phyloP scores from a whole-genome alignment of 208 protist genomes.

The Trichomonas gallinae region DNA sequence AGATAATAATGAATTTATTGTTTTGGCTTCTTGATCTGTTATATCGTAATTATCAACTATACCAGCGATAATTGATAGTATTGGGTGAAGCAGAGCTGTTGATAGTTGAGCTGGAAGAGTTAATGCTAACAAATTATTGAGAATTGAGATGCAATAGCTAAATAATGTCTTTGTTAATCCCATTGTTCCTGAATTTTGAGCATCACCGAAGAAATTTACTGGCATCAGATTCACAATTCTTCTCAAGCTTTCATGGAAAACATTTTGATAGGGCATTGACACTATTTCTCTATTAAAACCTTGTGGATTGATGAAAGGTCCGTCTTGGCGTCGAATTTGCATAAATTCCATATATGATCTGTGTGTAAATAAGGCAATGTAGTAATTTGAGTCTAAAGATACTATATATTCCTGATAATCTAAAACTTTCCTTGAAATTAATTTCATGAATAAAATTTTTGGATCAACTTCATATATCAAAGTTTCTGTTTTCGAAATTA shows the following conservation, averaged over 20 bases:
- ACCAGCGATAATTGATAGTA: background rate
- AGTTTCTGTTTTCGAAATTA: background rate
- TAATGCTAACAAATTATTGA: background rate
- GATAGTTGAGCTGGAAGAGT: background rate
- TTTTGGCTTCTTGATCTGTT: background rate
- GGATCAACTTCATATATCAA: background rate
- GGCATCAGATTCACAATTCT: background rate
- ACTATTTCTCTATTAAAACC: background rate
- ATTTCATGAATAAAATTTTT: background rate
- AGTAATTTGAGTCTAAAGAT: background rate
- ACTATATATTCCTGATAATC: background rate
- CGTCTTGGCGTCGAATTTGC: background rate
- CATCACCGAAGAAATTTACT: background rate
- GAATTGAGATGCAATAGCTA: background rate
- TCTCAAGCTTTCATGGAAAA: background rate
- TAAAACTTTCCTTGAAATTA: background rate
- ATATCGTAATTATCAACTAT: background rate
- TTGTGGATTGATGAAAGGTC: background rate
- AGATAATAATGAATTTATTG: background rate
- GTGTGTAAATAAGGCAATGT: background rate
- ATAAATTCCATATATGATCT: background rate
- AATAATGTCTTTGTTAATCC: background rate
- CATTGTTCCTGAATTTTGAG: background rate
- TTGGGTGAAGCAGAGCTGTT: background rate
- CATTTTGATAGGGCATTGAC: background rate